A percentile compares a stretch with the other conserved stretches of the same genome.
phyloP scores from a whole-genome alignment of 2,329 filamentous ascomycete genomes.

The Aspergillus fructus region DNA sequence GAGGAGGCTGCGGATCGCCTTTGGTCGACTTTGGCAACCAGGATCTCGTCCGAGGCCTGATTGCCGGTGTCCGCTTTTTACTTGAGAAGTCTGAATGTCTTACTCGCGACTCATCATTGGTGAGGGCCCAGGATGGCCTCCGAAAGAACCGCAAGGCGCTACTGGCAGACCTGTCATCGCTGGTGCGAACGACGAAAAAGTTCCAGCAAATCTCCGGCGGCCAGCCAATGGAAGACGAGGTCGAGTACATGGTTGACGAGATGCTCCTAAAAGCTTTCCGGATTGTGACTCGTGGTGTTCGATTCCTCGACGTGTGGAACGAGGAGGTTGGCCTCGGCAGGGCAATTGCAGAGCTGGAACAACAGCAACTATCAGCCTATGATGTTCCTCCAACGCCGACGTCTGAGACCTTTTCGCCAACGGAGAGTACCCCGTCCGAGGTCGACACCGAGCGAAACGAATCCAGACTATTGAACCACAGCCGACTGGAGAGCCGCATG shows the following conservation, averaged over 20 bases:
- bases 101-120: conserved; percentile 73
- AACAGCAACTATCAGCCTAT: conserved; percentile 24
- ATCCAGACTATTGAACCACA: conserved; percentile 33
- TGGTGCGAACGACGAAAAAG: conserved; percentile 85
- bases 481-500: conserved; percentile 31
- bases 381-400: conserved; percentile 38
- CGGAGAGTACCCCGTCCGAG: conserved; percentile 23
- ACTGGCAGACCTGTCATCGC: conserved; percentile 80
- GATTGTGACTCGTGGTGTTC: conserved; percentile 85
- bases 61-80: conserved; percentile 86
- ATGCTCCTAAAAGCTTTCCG: conserved; percentile 93
- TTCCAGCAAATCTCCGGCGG: conserved; percentile 71
- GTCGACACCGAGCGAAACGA: conserved; percentile 30
- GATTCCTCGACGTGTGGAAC: conserved; percentile 83
- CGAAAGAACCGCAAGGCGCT: conserved; percentile 82
- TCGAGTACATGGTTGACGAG: conserved; percentile 71
- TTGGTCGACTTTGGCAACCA: conserved; percentile 81
- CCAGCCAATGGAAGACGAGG: conserved; percentile 37
- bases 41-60: conserved; percentile 90
- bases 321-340: conserved; percentile 51
- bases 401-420: conserved; percentile 38
- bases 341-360: conserved; percentile 41
- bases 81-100: conserved; percentile 89
- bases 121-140: conserved; percentile 73
- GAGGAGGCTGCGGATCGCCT: conserved; percentile 73